Conservation (phyloP, 306 rosid genomes). For the Astragalus glycyphyllos region DNA sequence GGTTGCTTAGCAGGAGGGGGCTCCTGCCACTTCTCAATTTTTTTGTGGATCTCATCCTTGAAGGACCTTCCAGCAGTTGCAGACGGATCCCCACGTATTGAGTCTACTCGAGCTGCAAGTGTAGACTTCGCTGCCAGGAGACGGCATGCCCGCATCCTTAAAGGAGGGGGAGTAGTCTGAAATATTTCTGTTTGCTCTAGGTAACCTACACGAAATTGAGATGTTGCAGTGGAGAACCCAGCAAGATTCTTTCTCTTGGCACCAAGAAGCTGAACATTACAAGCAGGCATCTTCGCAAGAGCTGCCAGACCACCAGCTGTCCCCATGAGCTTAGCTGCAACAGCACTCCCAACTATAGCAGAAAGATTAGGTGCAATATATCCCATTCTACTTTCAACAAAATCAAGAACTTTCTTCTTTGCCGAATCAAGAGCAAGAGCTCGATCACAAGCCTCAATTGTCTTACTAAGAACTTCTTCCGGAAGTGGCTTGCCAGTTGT, state of each 20-base stretch:
- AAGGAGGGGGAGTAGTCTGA: conserved; percentile 85
- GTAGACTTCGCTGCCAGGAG: conserved; percentile 85
- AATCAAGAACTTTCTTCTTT: conserved; percentile 89
- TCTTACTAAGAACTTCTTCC: conserved; percentile 80
- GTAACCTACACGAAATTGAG: conserved; percentile 91
- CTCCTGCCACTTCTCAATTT: conserved; percentile 99
- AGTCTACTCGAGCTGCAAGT: conserved; percentile 94
- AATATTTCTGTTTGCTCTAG: conserved; percentile 91
- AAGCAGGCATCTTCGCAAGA: conserved; percentile 96
- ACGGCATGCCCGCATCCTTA: conserved; percentile 91
- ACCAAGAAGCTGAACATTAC: conserved; percentile 99
- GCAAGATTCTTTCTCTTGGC: conserved; percentile 93
- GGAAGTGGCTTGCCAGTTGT: conserved; percentile 98
- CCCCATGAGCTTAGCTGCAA: conserved; percentile 98
- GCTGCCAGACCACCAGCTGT: conserved; percentile 85
- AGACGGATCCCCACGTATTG: conserved; percentile 89
- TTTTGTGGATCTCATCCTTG: conserved; percentile 76
- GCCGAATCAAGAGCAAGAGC: conserved; percentile 91
- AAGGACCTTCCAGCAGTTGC: conserved; percentile 73
- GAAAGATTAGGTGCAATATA: conserved; percentile 96
- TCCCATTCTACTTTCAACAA: conserved; percentile 98
- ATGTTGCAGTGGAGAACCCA: conserved; percentile 93
- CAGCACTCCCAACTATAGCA: conserved; percentile 90
- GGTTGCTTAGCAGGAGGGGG: conserved; percentile 99
- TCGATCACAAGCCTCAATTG: conserved; percentile 89